Evolutionary conservation across 306 rosid species (phyloP), one percentile per base, ranked within the genome.

Genomic region (Pueraria montana): DNA sequence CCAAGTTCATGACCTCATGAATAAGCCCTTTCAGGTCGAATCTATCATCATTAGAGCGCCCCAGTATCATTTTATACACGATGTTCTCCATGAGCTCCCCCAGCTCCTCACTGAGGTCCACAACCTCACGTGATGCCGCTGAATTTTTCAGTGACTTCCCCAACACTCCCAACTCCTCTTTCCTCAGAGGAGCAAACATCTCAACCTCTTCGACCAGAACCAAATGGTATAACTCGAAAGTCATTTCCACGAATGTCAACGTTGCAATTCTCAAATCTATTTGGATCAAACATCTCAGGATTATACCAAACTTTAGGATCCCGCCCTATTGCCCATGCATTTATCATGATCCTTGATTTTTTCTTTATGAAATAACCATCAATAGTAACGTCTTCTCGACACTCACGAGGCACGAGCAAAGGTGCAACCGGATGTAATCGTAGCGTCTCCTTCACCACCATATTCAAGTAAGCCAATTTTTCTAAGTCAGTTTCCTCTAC

Each of bases 141-240:
- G n/a, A n/a, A n/a, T n/a, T n/a, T n/a, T n/a, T n/a, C n/a, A n/a
- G n/a, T n/a, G n/a, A n/a, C n/a, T n/a, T n/a, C n/a, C n/a, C n/a
- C n/a, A n/a, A n/a, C n/a, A n/a, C n/a, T n/a, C n/a, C n/a, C n/a
- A n/a, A n/a, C n/a, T n/a, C n/a, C n/a, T n/a, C n/a, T n/a, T n/a
- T n/a, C n/a, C n/a, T n/a, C n/a, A n/a, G n/a, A n/a, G n/a, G n/a
- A n/a, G n/a, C n/a, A n/a, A n/a, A n/a, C n/a, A n/a, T n/a, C n/a
- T n/a, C n/a, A 89, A 0, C 80, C 72, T 76, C 88, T 79, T 0
- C 88, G 61, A 7, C 90, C 88, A 1, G 85, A 81, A 43, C 91
- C 92, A 59, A 89, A 87, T 38, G 88, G 89, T 6, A 85, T 24
- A 6, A 89, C 67, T 4, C 85, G 8, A 16, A 80, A 89, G 21